Evolutionary conservation across 2,329 filamentous ascomycete species (phyloP), one percentile per base, ranked within the genome.

Genomic region (Aspergillus glaucus): DNA sequence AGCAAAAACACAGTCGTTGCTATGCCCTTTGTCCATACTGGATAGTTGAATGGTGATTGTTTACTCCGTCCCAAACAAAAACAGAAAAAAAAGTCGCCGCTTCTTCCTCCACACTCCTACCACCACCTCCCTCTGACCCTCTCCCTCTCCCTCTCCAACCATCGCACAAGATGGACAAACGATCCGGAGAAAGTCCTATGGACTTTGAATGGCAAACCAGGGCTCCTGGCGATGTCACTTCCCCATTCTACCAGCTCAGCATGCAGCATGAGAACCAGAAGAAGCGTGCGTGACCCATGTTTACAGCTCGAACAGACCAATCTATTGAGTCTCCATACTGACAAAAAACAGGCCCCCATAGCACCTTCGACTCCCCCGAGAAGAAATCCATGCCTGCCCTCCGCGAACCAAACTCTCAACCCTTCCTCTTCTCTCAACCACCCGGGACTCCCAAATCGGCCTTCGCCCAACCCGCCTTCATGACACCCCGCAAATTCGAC

Each of bases 151-250:
- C 44, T 47, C 52, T 34, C 24, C 14, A 50, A 28, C 45, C 30
- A 50, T 46, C 40, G 10, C 24, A 41, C 48, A 63, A 43, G 49
- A 73, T 69, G 65, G 62, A 68, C 30, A 66, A 62, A 50, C 62
- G 71, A 43, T 62, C 70, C 12, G 65, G 64, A 42, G 74, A 75
- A 50, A 71, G 69, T 63, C 74, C 73, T 17, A 77, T 77, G 74
- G 74, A 77, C 63, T 76, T 75, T 57, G 69, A 75, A 61, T 76
- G 72, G 71, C 70, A 75, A 57, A 66, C 64, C 14, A 62, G 63
- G 43, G 70, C 68, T 8, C 71, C 74, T n/a, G 65, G 69, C 15
- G 72, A 75, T 55, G 60, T 62, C 34, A 70, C 66, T 14, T 77
- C 74, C 15, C 73, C 72, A 4, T 77, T 76, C 50, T 66, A 71